Conservation (phyloP, 352 stramenopile species). For the Phytophthora pinifolia region DNA sequence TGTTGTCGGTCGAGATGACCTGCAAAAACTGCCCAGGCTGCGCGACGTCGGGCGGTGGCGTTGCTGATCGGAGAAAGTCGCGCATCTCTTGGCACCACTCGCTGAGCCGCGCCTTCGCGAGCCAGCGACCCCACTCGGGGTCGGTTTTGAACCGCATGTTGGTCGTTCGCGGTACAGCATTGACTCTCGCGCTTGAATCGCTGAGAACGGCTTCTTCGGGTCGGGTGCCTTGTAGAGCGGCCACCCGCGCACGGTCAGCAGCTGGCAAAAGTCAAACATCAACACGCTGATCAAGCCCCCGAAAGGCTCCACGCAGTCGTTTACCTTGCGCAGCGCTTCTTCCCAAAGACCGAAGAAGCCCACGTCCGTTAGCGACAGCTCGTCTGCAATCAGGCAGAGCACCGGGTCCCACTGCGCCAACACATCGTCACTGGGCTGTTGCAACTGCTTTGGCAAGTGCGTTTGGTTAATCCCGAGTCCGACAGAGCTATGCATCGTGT, state of each 20-base stretch:
- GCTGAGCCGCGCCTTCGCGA: slow-evolving; percentile 7
- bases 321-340: slow-evolving; percentile 20
- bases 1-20: slow-evolving; percentile 10
- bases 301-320: slow-evolving; percentile 17
- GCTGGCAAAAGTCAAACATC: slow-evolving; percentile 25
- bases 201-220: background rate
- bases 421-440: too few species aligned
- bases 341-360: slow-evolving; percentile 29
- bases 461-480: slow-evolving; percentile 14
- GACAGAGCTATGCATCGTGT: slow-evolving; percentile 26
- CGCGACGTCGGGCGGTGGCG: background rate
- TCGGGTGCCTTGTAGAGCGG: slow-evolving; percentile 12
- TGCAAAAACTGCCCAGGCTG: slow-evolving; percentile 5
- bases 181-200: background rate
- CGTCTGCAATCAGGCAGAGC: slow-evolving; percentile 22
- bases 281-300: slow-evolving; percentile 9
- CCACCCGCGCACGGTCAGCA: background rate
- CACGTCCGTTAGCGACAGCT: slow-evolving; percentile 27
- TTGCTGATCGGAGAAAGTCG: background rate
- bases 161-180: slow-evolving; percentile 16
- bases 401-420: slow-evolving; percentile 19
- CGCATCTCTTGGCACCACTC: slow-evolving; percentile 4
- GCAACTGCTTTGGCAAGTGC: too few species aligned
- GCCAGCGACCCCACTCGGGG: slow-evolving; percentile 21
- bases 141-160: slow-evolving; percentile 27